These are phyloP conservation scores for Nigrograna mackinnonii DNA, from an alignment of 2,329 filamentous ascomycete species.

Conservation along the genomic window DNA sequence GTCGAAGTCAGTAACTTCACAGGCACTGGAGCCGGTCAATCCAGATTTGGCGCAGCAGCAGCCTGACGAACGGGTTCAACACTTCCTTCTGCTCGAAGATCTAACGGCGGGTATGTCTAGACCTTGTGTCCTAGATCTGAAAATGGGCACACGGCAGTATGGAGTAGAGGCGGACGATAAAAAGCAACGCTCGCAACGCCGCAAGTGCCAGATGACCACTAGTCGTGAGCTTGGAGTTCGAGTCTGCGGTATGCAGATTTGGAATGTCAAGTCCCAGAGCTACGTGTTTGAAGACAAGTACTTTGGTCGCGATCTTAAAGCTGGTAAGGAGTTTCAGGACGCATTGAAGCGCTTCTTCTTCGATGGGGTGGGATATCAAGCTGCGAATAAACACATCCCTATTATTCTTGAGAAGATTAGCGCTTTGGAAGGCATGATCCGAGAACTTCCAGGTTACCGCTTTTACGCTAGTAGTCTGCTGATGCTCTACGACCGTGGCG, in stretches of 20 bases:
- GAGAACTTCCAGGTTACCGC: conserved; percentile 78
- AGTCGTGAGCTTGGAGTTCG: conserved; percentile 89
- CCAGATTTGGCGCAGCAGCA: conserved; percentile 51
- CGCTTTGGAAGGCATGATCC: conserved; percentile 81
- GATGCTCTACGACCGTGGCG: conserved; percentile 93
- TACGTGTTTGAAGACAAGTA: conserved; percentile 99
- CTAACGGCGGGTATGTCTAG: conserved; percentile 95
- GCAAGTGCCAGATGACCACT: conserved; percentile 91
- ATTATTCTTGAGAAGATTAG: conserved; percentile 82
- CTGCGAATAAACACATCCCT: conserved; percentile 85
- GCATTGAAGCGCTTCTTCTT: conserved; percentile 89
- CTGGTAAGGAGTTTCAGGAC: conserved; percentile 84
- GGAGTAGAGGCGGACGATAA: conserved; percentile 89
- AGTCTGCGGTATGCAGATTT: conserved; percentile 94
- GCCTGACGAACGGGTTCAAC: conserved; percentile 73
- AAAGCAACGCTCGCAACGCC: conserved; percentile 89
- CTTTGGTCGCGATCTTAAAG: conserved; percentile 85
- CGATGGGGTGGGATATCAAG: conserved; percentile 80
- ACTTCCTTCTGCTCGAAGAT: conserved; percentile 91
- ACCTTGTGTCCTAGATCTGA: conserved; percentile 95
- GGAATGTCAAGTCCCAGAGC: conserved; percentile 80
- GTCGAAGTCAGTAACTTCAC: conserved; percentile 7
- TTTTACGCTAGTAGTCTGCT: conserved; percentile 95
- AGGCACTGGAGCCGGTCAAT: conserved; percentile 35
- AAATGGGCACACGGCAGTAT: conserved; percentile 98